Evolutionary conservation across 2,329 filamentous ascomycete genomes (phyloP).

Genomic region (Paramyrothecium sp.): DNA sequence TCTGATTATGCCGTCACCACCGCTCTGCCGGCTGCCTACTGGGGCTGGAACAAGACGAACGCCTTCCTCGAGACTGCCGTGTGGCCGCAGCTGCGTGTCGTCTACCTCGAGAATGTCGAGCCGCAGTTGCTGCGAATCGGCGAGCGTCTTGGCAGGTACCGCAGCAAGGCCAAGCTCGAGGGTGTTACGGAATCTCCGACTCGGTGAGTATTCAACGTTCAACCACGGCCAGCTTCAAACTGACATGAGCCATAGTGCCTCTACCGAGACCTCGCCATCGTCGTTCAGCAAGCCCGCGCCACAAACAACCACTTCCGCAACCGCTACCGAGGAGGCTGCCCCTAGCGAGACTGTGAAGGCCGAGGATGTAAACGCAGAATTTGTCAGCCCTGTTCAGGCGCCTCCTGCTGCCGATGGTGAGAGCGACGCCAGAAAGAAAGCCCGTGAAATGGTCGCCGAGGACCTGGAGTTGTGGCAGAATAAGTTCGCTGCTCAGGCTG

Average conservation of each 20-base stretch:
- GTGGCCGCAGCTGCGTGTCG: constrained; percentile 75
- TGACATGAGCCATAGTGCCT: constrained; percentile 6
- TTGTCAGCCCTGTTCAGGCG: constrained; percentile 36
- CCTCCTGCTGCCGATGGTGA: constrained; percentile 47
- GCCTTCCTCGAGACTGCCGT: constrained; percentile 73
- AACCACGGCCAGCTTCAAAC: constrained; percentile 15
- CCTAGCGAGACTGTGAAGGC: constrained; percentile 23
- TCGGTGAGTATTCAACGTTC: background rate
- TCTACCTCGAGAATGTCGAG: constrained; percentile 91
- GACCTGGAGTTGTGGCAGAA: constrained; percentile 85
- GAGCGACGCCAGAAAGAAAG: constrained; percentile 54
- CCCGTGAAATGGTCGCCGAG: constrained; percentile 66
- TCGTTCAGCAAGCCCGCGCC: constrained; percentile 33
- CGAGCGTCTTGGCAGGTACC: constrained; percentile 79
- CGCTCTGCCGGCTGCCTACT: constrained; percentile 69
- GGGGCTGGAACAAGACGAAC: constrained; percentile 67
- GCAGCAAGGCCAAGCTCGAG: constrained; percentile 32
- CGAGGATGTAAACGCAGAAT: constrained; percentile 18
- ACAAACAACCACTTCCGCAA: constrained; percentile 23
- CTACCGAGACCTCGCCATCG: constrained; percentile 23
- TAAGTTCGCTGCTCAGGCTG: constrained; percentile 81
- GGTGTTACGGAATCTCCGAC: background rate
- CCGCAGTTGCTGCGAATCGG: constrained; percentile 92
- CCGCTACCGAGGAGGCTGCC: constrained; percentile 23
- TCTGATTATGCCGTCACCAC: constrained; percentile 67